Evolutionary conservation across 164 flowering plant genomes (phyloP).

Genomic region (Piper longum): DNA sequence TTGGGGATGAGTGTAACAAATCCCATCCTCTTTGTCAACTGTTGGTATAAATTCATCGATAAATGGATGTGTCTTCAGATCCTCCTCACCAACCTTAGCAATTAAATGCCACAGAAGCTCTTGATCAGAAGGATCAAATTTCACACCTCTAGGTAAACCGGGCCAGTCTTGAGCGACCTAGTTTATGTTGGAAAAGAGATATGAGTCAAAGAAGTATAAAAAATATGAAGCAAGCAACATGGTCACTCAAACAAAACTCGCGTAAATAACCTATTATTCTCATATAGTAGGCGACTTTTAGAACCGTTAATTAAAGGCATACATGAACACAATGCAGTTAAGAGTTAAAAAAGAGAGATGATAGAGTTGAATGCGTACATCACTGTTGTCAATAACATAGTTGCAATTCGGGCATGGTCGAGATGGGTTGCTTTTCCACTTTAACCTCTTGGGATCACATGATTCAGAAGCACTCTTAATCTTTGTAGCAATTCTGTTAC

Average conservation of each 20-base stretch:
- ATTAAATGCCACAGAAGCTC: conserved; percentile 80
- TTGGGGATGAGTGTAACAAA: conserved; percentile 83
- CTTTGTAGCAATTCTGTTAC: conserved; percentile 73
- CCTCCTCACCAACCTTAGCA: conserved; percentile 43
- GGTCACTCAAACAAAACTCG: background rate
- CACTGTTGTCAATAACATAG: conserved; percentile 63
- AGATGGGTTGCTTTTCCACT: conserved; percentile 78
- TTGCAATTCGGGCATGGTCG: conserved; percentile 76
- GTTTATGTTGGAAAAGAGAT: conserved; percentile 2
- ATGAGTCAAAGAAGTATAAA: background rate
- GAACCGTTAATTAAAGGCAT: too few species aligned
- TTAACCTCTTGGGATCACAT: conserved; percentile 23
- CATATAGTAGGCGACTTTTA: background rate
- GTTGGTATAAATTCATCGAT: conserved; percentile 76
- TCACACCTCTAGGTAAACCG: conserved; percentile 85
- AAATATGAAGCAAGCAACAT: background rate
- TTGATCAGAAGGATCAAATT: conserved; percentile 88
- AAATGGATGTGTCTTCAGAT: conserved; percentile 59
- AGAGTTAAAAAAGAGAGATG: too few species aligned
- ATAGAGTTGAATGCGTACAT: conserved; percentile 28
- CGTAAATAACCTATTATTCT: background rate
- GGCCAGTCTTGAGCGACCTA: conserved; percentile 70
- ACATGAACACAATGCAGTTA: background rate
- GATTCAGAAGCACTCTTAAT: conserved; percentile 63
- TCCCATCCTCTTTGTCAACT: conserved; percentile 63